These are phyloP conservation scores for Davidsoniella australis DNA, from an alignment of 2,329 filamentous ascomycete genomes.

Conservation along the genomic window DNA sequence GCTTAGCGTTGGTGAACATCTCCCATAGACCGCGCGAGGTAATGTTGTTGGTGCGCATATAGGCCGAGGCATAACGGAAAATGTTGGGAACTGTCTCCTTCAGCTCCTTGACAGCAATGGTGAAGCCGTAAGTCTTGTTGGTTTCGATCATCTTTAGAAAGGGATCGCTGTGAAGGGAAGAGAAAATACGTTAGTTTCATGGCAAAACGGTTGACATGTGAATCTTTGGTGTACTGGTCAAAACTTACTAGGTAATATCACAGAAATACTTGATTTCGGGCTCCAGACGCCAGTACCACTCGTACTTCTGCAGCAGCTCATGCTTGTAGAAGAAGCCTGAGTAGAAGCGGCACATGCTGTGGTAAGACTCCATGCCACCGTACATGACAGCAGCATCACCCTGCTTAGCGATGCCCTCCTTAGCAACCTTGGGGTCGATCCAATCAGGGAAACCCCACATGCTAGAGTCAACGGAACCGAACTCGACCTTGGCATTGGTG, in stretches of 20 bases:
- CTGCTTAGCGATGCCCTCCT: slow-evolving; percentile 91
- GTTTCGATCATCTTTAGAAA: slow-evolving; percentile 85
- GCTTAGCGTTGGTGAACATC: slow-evolving; percentile 76
- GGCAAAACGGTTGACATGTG: background rate
- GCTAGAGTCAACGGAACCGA: slow-evolving; percentile 74
- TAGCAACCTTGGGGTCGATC: slow-evolving; percentile 84
- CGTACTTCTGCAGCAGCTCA: slow-evolving; percentile 83
- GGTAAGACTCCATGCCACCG: slow-evolving; percentile 94
- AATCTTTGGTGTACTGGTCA: background rate
- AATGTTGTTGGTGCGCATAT: slow-evolving; percentile 82
- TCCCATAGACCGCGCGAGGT: slow-evolving; percentile 91
- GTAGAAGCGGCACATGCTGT: slow-evolving; percentile 98
- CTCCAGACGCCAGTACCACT: slow-evolving; percentile 99
- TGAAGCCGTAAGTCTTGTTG: slow-evolving; percentile 98
- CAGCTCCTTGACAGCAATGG: slow-evolving; percentile 94
- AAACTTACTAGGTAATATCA: slow-evolving; percentile 81
- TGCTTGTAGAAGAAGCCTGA: slow-evolving; percentile 99
- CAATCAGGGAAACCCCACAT: slow-evolving; percentile 98
- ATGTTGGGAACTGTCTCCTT: slow-evolving; percentile 97
- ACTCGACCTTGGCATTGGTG: slow-evolving; percentile 75
- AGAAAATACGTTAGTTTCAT: background rate
- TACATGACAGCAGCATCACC: slow-evolving; percentile 98
- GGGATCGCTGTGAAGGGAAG: slow-evolving; percentile 47
- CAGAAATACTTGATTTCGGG: slow-evolving; percentile 99
- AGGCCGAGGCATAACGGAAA: slow-evolving; percentile 95